Conservation (phyloP, 495 filamentous ascomycete genomes). For the Neurospora sp. region DNA sequence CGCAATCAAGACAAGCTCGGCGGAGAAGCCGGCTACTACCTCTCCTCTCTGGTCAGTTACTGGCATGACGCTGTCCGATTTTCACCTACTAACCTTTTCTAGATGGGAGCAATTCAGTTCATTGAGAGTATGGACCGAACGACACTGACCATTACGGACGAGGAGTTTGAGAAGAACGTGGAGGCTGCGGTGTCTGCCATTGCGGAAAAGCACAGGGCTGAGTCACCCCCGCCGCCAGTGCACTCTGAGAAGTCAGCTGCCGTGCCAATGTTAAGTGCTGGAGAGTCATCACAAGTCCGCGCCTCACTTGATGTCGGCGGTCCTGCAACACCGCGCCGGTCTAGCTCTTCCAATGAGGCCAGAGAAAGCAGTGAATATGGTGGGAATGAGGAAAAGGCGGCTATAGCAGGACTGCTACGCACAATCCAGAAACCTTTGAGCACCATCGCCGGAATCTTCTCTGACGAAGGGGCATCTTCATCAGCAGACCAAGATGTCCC, state of each 20-base stretch:
- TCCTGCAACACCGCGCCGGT: slow-evolving; percentile 27
- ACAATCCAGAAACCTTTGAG: slow-evolving; percentile 88
- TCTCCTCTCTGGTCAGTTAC: slow-evolving; percentile 75
- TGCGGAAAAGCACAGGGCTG: slow-evolving; percentile 69
- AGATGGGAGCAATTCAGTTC: slow-evolving; percentile 95
- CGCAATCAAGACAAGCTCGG: slow-evolving; percentile 94
- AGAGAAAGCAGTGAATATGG: slow-evolving; percentile 20
- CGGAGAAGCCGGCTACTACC: slow-evolving; percentile 94
- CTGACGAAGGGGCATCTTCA: slow-evolving; percentile 52
- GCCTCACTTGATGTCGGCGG: slow-evolving; percentile 37
- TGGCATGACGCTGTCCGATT: not conserved
- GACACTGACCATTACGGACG: slow-evolving; percentile 82
- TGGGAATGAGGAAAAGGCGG: slow-evolving; percentile 58
- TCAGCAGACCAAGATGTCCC: slow-evolving; percentile 26
- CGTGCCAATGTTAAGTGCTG: slow-evolving; percentile 28
- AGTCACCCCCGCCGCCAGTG: slow-evolving; percentile 32
- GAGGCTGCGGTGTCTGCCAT: slow-evolving; percentile 95
- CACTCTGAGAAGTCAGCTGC: slow-evolving; percentile 54
- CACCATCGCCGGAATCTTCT: slow-evolving; percentile 95
- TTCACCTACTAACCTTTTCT: slow-evolving; percentile 4
- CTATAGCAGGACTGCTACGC: slow-evolving; percentile 76
- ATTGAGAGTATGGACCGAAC: slow-evolving; percentile 94
- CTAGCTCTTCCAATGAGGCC: slow-evolving; percentile 34
- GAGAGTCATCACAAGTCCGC: slow-evolving; percentile 24
- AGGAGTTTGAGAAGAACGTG: slow-evolving; percentile 90